phyloP scores from a whole-genome alignment of 352 stramenopile species.

The Phytophthora melonis region DNA sequence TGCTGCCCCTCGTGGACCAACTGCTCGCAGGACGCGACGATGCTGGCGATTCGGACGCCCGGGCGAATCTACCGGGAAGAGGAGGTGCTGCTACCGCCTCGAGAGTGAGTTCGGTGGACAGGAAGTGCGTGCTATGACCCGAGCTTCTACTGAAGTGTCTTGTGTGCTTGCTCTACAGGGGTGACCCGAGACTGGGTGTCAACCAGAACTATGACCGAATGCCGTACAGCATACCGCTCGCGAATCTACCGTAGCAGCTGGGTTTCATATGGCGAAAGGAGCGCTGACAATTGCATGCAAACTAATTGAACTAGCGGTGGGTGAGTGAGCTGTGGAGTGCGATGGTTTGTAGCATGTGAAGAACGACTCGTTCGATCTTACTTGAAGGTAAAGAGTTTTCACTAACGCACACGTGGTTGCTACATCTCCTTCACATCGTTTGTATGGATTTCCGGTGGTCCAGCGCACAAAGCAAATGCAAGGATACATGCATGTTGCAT shows the following conservation, averaged over 20 bases:
- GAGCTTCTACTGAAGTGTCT: not conserved
- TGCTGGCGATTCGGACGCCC: constrained; percentile 52
- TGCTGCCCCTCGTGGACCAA: constrained; percentile 56
- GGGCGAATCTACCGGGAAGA: constrained; percentile 63
- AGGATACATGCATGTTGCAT: no score
- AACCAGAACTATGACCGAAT: constrained; percentile 84
- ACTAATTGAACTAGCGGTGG: no score
- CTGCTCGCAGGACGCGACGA: constrained; percentile 59
- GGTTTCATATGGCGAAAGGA: no score
- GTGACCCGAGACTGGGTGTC: constrained; percentile 72
- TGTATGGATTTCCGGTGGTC: not conserved
- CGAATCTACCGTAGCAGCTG: constrained; percentile 53
- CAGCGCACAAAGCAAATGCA: not conserved
- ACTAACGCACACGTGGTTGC: no score
- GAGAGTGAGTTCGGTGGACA: constrained; percentile 55
- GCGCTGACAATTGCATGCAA: no score
- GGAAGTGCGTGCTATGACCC: constrained; percentile 10
- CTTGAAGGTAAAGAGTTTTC: no score
- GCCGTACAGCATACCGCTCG: constrained; percentile 77
- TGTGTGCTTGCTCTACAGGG: constrained; percentile 36
- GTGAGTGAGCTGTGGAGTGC: not conserved
- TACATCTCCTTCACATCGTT: not conserved
- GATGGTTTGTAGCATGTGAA: not conserved
- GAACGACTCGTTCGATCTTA: no score
- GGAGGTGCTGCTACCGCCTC: constrained; percentile 58